Base-by-base conservation (phyloP, 1,284 basidiomycete species). In the Ceratobasidium sp. region DNA sequence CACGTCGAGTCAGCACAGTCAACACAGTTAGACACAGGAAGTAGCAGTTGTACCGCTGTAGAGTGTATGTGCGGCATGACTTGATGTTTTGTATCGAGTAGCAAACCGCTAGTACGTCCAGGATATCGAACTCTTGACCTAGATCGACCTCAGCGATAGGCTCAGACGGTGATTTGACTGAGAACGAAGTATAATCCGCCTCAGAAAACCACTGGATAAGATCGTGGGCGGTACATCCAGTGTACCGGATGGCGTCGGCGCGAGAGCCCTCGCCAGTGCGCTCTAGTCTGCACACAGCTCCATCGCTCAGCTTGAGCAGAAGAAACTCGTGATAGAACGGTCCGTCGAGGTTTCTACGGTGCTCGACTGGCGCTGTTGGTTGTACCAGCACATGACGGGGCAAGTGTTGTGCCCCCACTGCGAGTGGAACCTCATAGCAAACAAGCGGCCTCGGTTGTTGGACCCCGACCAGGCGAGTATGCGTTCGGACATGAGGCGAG, bases 91-190 rank as follows among this genome's bases (percentile, higher is more conserved):
- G 66, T 3, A 68, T 20, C 12, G 46, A 15, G 48, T 68, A 68
- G 26, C 66, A 68, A 28, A 68, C 46, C 9, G 66, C 66, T 1
- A 68, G 66, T 4, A 68, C 66, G 28, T 68, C 66, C 13, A 68
- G 23, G 2, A 68, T 44, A 17, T 68, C 46, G 48, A 52, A 68
- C 23, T 9, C 7, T 0, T 4, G 17, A 23, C 5, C 2, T 6
- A 65, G 42, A 20, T 46, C 23, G n/a, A 68, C n/a, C 66, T 68
- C n/a, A 33, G 48, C 26, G 6, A 68, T 52, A 5, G 52, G 7
- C 20, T 44, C 38, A 5, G 42, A 46, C 17, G 66, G 10, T 12
- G 46, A 15, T 7, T 4, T 15, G 12, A 15, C 9, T 5, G 66
- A 48, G 42, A 23, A 66, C n/a, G 44, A n/a, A 9, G 12, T 12